Conservation (phyloP, 2,329 filamentous ascomycete species). For the Venturia asperata region DNA sequence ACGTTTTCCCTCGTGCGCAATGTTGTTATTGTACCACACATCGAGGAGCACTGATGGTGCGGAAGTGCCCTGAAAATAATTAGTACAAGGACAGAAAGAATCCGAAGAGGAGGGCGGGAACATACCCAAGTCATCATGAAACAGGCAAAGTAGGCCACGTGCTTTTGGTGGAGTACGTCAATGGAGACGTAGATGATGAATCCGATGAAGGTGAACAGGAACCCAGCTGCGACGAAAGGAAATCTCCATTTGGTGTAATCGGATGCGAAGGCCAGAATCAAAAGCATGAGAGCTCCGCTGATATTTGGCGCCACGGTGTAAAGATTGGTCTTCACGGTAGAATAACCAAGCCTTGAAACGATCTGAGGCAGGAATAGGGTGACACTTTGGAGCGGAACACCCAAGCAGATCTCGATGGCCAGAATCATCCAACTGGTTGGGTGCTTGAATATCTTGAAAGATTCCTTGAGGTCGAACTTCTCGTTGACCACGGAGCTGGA, state of each 20-base stretch:
- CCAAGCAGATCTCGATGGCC: slow-evolving; percentile 51
- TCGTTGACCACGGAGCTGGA: slow-evolving; percentile 58
- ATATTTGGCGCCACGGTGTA: slow-evolving; percentile 78
- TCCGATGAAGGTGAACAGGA: slow-evolving; percentile 65
- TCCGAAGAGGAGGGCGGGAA: background rate
- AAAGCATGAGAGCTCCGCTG: slow-evolving; percentile 62
- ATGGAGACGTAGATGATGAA: slow-evolving; percentile 74
- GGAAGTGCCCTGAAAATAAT: slow-evolving; percentile 47
- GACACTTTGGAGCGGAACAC: slow-evolving; percentile 52
- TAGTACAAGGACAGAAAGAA: background rate
- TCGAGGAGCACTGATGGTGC: slow-evolving; percentile 64
- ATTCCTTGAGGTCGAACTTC: slow-evolving; percentile 46
- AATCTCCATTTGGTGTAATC: slow-evolving; percentile 61
- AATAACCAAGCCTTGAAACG: slow-evolving; percentile 45
- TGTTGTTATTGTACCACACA: slow-evolving; percentile 76
- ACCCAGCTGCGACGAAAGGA: slow-evolving; percentile 67
- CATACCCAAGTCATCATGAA: slow-evolving; percentile 69
- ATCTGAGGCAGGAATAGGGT: slow-evolving; percentile 54
- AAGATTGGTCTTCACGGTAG: slow-evolving; percentile 62
- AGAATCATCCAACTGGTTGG: slow-evolving; percentile 49
- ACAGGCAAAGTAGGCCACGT: slow-evolving; percentile 65
- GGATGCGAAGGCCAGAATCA: slow-evolving; percentile 64
- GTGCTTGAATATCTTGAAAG: slow-evolving; percentile 47
- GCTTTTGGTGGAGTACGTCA: slow-evolving; percentile 51
- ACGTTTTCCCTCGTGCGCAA: slow-evolving; percentile 67